Base-by-base conservation (phyloP, 768 basidiomycete species). In the Rhizopogon salebrosus region DNA sequence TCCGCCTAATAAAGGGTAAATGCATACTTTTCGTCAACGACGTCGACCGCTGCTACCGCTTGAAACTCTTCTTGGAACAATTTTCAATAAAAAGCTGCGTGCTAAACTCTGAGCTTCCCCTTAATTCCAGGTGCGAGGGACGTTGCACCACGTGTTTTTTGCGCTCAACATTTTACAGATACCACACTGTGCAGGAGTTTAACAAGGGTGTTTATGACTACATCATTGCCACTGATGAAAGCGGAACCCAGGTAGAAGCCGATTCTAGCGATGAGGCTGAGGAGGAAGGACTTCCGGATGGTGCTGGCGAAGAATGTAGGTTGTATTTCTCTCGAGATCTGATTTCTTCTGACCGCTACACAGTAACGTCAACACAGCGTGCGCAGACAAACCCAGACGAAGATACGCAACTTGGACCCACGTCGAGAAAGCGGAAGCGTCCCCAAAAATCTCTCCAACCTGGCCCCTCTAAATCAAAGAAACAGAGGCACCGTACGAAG, bases 121-220 rank as follows among this genome's bases (percentile, higher is more conserved):
- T 98, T 51, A 98, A 97, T 64, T 97, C 95, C 18, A 82, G 95
- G 87, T 85, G 48, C 26, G 63, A 39, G 27, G 11, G 2, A 7
- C 16, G 9, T 29, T 46, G 31, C 10, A 22, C 22, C 20, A 8
- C 4, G 10, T 46, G 5, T 45, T 8, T n/a, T 16, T 10, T 6
- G 39, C 26, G 5, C 20, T 22, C 11, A 5, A 3, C 3, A 13
- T n/a, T 18, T 46, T 20, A 35, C 13, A 93, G 92, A 68, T 97
- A 94, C 63, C 97, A 99, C 63, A 87, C 88, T 2, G 97, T 99
- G 1, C 95, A 99, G 61, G 97, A 98, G 69, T 99, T 99, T 64
- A 99, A 99, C 70, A 90, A 92, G 60, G 97, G 97, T 2, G 92
- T 97, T 7, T 98, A 98, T 61, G 94, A 99, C 66, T 98, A 98